Conservation (phyloP, 495 filamentous ascomycete genomes). For the Lasiosphaeria miniovina region DNA sequence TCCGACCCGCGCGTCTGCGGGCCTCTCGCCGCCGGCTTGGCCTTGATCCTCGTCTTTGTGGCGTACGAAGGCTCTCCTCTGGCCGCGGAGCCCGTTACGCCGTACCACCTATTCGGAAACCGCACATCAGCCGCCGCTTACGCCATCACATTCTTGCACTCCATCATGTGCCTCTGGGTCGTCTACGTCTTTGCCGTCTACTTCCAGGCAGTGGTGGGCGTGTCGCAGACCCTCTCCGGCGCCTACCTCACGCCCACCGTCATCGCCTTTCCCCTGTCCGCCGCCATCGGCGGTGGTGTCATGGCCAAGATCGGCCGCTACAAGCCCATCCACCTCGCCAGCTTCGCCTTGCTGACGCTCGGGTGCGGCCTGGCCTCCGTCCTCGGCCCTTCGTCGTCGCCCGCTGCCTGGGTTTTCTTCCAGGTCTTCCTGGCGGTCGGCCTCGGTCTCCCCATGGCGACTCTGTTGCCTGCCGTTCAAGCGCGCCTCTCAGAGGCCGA, state of each 20-base stretch:
- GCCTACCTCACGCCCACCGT: slow-evolving; percentile 38
- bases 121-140: slow-evolving; percentile 30
- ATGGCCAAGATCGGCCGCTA: slow-evolving; percentile 45
- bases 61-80: slow-evolving; percentile 23
- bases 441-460: slow-evolving; percentile 30
- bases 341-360: slow-evolving; percentile 39
- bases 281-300: slow-evolving; percentile 28
- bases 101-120: slow-evolving; percentile 28
- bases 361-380: slow-evolving; percentile 44
- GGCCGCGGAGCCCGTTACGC: slow-evolving; percentile 30
- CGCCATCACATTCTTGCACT: slow-evolving; percentile 27
- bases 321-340: slow-evolving; percentile 39
- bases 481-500: slow-evolving; percentile 37
- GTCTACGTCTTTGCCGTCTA: slow-evolving; percentile 49
- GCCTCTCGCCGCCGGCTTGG: slow-evolving; percentile 22
- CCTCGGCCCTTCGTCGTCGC: slow-evolving; percentile 13
- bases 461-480: slow-evolving; percentile 39
- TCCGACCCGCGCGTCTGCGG: slow-evolving; percentile 25
- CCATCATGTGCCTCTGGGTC: slow-evolving; percentile 32
- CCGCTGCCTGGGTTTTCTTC: slow-evolving; percentile 11
- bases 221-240: slow-evolving; percentile 34
- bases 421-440: slow-evolving; percentile 26
- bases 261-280: slow-evolving; percentile 30
- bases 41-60: slow-evolving; percentile 22
- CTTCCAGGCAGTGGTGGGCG: slow-evolving; percentile 43